Conservation (phyloP, 495 filamentous ascomycete species). For the Aspergillus bridgeri region DNA sequence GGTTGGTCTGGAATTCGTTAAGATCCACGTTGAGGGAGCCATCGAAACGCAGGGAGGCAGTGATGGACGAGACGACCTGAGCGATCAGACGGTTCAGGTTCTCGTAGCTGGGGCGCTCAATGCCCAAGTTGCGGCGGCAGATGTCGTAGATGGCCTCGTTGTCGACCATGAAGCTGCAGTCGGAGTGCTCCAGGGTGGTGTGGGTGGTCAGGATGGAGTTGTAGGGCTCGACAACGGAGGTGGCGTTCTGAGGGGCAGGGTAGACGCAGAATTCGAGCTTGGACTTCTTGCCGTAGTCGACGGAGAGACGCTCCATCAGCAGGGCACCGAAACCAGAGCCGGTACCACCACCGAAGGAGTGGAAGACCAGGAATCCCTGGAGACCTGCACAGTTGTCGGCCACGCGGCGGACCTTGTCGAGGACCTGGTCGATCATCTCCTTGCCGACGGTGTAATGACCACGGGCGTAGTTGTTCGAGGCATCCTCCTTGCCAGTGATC, state of each 20-base stretch:
- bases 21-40: constrained; percentile 98
- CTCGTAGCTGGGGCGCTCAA: constrained; percentile 95
- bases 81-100: constrained; percentile 98
- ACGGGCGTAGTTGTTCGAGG: constrained; percentile 98
- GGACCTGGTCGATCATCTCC: constrained; percentile 94
- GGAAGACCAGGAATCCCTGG: constrained; percentile 98
- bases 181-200: constrained; percentile 97
- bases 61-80: constrained; percentile 98
- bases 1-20: constrained; percentile 99
- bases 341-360: constrained; percentile 98
- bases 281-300: constrained; percentile 99
- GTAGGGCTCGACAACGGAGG: constrained; percentile 97
- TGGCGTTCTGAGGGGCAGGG: constrained; percentile 92
- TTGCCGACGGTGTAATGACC: constrained; percentile 99
- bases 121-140: constrained; percentile 93
- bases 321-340: constrained; percentile 98
- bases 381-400: constrained; percentile 97
- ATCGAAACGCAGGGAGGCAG: constrained; percentile 96
- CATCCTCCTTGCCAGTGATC: constrained; percentile 99
- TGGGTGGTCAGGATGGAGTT: constrained; percentile 99
- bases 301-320: constrained; percentile 94
- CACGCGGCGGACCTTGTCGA: constrained; percentile 93
- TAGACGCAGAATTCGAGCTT: constrained; percentile 99
- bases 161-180: constrained; percentile 99
- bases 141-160: constrained; percentile 99